Conservation (phyloP, 2,329 filamentous ascomycete species). For the Dothideomycetes sp. region DNA sequence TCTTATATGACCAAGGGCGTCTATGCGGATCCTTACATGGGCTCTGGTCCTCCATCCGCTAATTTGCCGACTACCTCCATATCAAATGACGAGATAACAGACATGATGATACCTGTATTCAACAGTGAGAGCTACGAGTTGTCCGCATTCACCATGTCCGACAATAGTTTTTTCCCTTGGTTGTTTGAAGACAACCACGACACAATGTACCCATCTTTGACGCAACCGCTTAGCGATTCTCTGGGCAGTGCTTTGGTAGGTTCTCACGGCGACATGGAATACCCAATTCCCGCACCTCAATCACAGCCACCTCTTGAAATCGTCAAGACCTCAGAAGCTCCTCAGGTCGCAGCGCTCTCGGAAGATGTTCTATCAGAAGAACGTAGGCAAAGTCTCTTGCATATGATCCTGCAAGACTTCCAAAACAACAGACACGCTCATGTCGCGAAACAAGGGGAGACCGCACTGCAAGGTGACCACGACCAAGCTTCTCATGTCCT, state of each 20-base stretch:
- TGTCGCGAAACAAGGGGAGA: slow-evolving; percentile 3
- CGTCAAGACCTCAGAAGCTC: too few species aligned
- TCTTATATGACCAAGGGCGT: slow-evolving; percentile 3
- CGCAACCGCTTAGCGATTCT: slow-evolving; percentile 1
- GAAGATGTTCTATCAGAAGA: slow-evolving; percentile 4
- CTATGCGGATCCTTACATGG: background rate
- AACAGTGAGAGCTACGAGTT: slow-evolving; percentile 74
- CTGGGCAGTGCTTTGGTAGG: background rate
- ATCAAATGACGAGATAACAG: background rate
- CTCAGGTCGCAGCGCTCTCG: too few species aligned
- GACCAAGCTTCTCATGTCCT: slow-evolving; percentile 54
- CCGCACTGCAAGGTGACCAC: slow-evolving; percentile 60
- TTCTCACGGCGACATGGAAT: too few species aligned
- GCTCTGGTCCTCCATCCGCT: background rate
- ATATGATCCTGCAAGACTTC: slow-evolving; percentile 2
- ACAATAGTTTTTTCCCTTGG: slow-evolving; percentile 21
- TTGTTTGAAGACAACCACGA: slow-evolving; percentile 17
- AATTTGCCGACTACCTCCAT: background rate
- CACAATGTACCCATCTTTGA: background rate
- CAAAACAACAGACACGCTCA: slow-evolving; percentile 2
- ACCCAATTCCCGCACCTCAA: too few species aligned
- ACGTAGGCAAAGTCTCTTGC: slow-evolving; percentile 5
- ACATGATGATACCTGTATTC: slow-evolving; percentile 65
- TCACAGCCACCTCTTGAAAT: too few species aligned
- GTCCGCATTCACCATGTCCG: slow-evolving; percentile 54